Base-by-base conservation (phyloP, 768 basidiomycete genomes). In the Tricholoma matsutake region DNA sequence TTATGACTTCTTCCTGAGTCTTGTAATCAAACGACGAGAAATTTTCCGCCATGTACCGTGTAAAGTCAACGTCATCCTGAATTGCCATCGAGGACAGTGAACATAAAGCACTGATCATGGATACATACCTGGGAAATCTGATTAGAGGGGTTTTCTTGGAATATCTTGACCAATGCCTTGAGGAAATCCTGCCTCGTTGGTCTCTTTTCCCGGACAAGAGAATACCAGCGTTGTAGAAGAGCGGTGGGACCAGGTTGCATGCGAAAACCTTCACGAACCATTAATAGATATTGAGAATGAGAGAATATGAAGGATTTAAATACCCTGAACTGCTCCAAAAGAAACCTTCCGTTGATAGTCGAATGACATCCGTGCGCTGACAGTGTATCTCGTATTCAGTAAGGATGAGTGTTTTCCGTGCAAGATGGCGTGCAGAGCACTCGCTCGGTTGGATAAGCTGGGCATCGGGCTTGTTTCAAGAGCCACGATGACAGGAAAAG, bases 21-120 rank as follows among this genome's bases (percentile, higher is more conserved):
- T 94, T 98, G 79, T 96, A 98, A 34, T 98, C 95, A 62, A 99
- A 85, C 0, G 89, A 79, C 0, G 95, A 83, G 60, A 98, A 89
- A 68, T 98, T 98, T 71, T 98, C 97, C 0, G 93, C 89, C 85
- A 98, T 91, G 75, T 94, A 99, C 58, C 95, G 88, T 4, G 83
- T 83, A 69, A 98, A 94, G 54, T 89, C 86, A 57, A 96, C 80
- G 67, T 97, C 92, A 62, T 90, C 85, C 89, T 95, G 52, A 10
- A 58, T 13, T 54, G 58, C 45, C 25, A 43, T 68, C 11, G 63
- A 39, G 32, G 25, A 54, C 16, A 35, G 34, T 34, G 9, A 34
- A 31, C 2, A 31, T 25, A 18, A 18, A 45, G 16, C 25, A 5
- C 25, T 11, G 20, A 37, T 20, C 13, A 4, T 6, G 16, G 4